Evolutionary conservation across 208 protist genomes (phyloP).

Genomic region (Trypanosoma scelopori): DNA sequence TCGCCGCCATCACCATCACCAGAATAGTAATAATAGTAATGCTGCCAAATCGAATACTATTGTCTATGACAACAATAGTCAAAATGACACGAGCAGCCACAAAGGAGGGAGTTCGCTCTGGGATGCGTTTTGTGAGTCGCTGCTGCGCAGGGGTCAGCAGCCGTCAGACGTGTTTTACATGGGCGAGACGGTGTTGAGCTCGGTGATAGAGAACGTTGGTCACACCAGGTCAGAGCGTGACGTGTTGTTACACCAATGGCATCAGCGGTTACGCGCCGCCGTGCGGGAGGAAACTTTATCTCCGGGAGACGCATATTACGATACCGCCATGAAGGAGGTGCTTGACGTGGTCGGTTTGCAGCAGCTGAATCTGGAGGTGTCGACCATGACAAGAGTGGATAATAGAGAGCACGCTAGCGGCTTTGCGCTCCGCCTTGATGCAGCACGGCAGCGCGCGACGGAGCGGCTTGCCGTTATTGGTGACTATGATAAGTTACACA

Average conservation of each 20-base stretch:
- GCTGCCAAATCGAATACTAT: neutral
- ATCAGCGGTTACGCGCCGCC: slow-evolving; percentile 34
- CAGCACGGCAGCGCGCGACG: slow-evolving; percentile 35
- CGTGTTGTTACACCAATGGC: slow-evolving; percentile 51
- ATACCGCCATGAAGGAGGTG: slow-evolving; percentile 47
- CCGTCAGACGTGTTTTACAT: slow-evolving; percentile 56
- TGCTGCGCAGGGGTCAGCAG: slow-evolving; percentile 21
- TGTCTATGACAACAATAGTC: neutral
- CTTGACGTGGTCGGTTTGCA: slow-evolving; percentile 41
- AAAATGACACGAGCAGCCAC: neutral
- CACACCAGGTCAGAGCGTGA: slow-evolving; percentile 38
- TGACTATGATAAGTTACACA: slow-evolving; percentile 35
- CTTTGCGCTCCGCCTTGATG: slow-evolving; percentile 33
- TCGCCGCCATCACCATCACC: no score
- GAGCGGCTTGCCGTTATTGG: slow-evolving; percentile 67
- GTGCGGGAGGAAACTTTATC: slow-evolving; percentile 44
- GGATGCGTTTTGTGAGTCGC: slow-evolving; percentile 21
- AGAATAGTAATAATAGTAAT: neutral
- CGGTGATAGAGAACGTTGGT: slow-evolving; percentile 28
- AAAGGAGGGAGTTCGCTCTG: neutral
- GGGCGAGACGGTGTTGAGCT: slow-evolving; percentile 34
- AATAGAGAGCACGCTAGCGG: slow-evolving; percentile 60
- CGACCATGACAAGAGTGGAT: slow-evolving; percentile 38
- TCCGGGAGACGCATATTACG: slow-evolving; percentile 45
- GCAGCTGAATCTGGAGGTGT: slow-evolving; percentile 54